A percentile compares a stretch with the other conserved stretches of the same genome.
Evolutionary conservation across 139 green algal species (phyloP).

Genomic region (Auxenochlorella pyrenoidosa): DNA sequence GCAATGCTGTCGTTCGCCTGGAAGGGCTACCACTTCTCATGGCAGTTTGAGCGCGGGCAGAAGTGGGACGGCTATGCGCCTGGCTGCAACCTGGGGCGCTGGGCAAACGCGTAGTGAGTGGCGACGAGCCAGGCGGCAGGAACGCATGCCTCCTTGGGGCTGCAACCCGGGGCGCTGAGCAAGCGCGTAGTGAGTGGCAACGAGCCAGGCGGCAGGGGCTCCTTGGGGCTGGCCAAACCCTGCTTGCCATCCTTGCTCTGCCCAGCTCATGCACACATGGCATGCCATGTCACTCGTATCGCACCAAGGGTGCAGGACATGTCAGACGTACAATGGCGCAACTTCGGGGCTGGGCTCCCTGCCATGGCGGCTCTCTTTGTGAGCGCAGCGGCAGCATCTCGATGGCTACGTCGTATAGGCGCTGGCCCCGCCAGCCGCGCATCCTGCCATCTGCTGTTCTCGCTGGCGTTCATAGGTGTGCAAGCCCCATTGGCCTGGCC

Average conservation of each 20-base stretch:
- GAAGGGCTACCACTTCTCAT: slow-evolving; percentile 20
- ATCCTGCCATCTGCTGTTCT: slow-evolving; percentile 19
- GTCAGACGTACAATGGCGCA: slow-evolving; percentile 85
- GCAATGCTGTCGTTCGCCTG: neutral
- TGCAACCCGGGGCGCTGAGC: slow-evolving; percentile 36
- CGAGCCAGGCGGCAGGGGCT: too few relatives aligned
- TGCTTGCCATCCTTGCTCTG: neutral
- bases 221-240: slow-evolving; percentile 23
- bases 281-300: too few relatives aligned
- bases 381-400: slow-evolving; percentile 49
- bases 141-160: too few relatives aligned
- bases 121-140: too few relatives aligned
- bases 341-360: slow-evolving; percentile 64
- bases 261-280: neutral
- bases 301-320: slow-evolving; percentile 58
- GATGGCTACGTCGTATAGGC: slow-evolving; percentile 14
- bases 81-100: slow-evolving; percentile 32
- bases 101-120: slow-evolving; percentile 23
- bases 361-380: slow-evolving; percentile 46
- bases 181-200: slow-evolving; percentile 4
- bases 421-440: neutral
- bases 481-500: neutral
- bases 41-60: slow-evolving; percentile 33
- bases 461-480: slow-evolving; percentile 36
- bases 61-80: slow-evolving; percentile 43